Evolutionary conservation across 1,284 basidiomycete species (phyloP), one percentile per base, ranked within the genome.

Genomic region (Amylostereum areolatum): DNA sequence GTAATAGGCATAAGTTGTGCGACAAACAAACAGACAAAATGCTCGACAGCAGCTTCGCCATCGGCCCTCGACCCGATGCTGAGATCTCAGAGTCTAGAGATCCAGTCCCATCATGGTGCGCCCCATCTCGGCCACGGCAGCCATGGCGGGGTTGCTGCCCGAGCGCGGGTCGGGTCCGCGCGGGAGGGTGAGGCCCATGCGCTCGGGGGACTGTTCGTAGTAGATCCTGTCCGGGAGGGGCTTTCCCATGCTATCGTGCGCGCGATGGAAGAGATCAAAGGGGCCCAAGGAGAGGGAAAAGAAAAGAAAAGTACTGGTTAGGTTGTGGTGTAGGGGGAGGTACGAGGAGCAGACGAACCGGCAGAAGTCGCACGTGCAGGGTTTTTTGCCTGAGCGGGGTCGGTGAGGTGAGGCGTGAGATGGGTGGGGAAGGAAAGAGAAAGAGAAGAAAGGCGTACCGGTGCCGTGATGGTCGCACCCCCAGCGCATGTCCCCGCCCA

Each of bases 401-500:
- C n/a, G n/a, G n/a, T n/a, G n/a, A n/a, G n/a, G n/a, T 8, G 8
- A 12, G 39, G 8, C 8, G 11, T 12, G 9, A 41, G 11, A 41
- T 12, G 37, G 27, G 37, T 39, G 37, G 27, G 30, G 2, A 28
- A n/a, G 8, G 2, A 28, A 28, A 5, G 41, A 25, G 28, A 7
- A 28, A n/a, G n/a, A n/a, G n/a, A n/a, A n/a, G n/a, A n/a, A n/a
- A n/a, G n/a, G n/a, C n/a, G n/a, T n/a, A n/a, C n/a, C 7, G 28
- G 56, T 66, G 49, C 67, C 67, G 57, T 70, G 68, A 53, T 69
- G 68, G 51, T 70, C 67, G 47, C 68, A 69, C 29, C 67, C 67
- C 37, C 51, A 66, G 9, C 60, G 44, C 62, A 66, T 65, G 7
- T 47, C 61, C 0, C 55, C 66, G 42, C 61, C 54, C 31, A 46